Percentiles rank a stretch among this genome's conserved stretches.
Evolutionary conservation across 148 eudicot genomes (phyloP).

Genomic region (Arbutus unedo): DNA sequence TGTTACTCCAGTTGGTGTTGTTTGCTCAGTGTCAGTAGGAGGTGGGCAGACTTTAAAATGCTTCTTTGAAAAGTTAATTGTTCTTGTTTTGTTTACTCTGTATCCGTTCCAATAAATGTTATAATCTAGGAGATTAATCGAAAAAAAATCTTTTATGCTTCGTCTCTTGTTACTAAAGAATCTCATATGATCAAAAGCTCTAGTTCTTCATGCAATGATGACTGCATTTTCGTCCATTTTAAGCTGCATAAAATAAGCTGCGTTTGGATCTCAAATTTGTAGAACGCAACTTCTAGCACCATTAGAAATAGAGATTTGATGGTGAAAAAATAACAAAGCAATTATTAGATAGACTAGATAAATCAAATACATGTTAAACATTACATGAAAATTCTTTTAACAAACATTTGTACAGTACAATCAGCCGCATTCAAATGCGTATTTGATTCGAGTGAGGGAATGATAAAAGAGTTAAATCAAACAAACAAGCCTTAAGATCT

Average conservation of each 20-base stretch:
- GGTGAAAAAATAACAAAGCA: background rate
- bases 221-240: background rate
- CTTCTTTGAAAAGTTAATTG: too few relatives aligned
- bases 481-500: constrained; percentile 9
- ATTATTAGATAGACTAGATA: background rate
- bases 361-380: constrained; percentile 1
- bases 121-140: too few relatives aligned
- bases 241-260: background rate
- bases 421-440: background rate
- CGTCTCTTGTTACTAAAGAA: background rate
- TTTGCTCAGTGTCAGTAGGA: too few relatives aligned
- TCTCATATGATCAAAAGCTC: background rate
- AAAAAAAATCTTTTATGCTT: background rate
- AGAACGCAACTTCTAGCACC: background rate
- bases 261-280: background rate
- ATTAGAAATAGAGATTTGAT: background rate
- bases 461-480: background rate
- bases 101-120: too few relatives aligned
- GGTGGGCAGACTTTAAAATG: too few relatives aligned
- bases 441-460: background rate
- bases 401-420: constrained; percentile 1
- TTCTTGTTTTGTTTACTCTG: too few relatives aligned
- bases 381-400: background rate
- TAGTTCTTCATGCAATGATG: background rate
- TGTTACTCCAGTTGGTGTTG: too few relatives aligned